phyloP scores from a whole-genome alignment of 331 rosid species.

The Telfairia occidentalis region DNA sequence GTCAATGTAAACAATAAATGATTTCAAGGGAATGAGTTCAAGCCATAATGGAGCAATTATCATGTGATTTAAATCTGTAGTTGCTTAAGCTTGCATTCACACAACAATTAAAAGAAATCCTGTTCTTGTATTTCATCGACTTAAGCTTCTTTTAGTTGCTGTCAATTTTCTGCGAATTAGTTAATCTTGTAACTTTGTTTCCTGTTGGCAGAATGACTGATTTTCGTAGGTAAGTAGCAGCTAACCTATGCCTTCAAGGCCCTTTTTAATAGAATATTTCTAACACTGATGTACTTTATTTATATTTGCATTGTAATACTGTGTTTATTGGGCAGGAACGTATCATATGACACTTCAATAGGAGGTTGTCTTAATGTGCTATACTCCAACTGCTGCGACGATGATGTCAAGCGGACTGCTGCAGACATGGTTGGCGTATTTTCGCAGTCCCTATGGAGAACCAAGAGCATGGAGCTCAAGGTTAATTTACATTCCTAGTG shows the following conservation, averaged over 20 bases:
- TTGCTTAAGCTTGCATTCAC: background rate
- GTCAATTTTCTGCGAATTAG: background rate
- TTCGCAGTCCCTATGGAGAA: conserved; percentile 48
- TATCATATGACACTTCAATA: conserved; percentile 57
- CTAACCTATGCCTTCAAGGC: background rate
- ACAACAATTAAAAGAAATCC: background rate
- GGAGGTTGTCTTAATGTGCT: conserved; percentile 73
- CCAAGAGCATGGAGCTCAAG: conserved; percentile 89
- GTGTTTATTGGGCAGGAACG: conserved; percentile 46
- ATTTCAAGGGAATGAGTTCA: too few species aligned
- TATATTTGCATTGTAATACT: conserved; percentile 13
- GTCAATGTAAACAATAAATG: too few species aligned
- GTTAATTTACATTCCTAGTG: conserved; percentile 30
- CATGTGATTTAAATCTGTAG: background rate
- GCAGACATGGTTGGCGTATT: conserved; percentile 50
- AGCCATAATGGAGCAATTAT: background rate
- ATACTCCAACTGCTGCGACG: conserved; percentile 56
- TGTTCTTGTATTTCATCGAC: background rate
- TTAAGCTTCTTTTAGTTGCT: background rate
- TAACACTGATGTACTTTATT: background rate
- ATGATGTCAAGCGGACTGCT: conserved; percentile 67
- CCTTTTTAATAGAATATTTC: background rate
- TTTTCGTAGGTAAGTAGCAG: background rate
- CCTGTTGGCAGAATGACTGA: background rate
- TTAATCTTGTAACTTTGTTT: background rate